A percentile compares a stretch with the other conserved stretches of the same genome.
Evolutionary conservation across 768 basidiomycete species (phyloP).

Genomic region (Mycena polygramma): DNA sequence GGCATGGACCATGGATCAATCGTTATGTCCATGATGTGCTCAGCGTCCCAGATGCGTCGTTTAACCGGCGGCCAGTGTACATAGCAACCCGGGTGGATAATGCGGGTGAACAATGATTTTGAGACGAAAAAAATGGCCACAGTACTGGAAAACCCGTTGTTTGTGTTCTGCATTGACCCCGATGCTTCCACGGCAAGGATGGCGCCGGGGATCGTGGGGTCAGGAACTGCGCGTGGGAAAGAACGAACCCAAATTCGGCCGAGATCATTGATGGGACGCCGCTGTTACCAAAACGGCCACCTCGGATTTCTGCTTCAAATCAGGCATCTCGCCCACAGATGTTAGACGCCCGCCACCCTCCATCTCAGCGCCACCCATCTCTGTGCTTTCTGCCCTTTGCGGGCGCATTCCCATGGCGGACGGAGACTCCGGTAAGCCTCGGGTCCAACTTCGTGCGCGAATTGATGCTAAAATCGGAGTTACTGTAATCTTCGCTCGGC

Average conservation of each 20-base stretch:
- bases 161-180: background rate
- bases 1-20: background rate
- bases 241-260: conserved; percentile 1
- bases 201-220: background rate
- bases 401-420: background rate
- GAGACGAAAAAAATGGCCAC: too few species aligned
- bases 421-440: conserved; percentile 12
- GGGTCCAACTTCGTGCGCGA: conserved; percentile 4
- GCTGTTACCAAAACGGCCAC: conserved; percentile 17
- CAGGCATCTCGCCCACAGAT: conserved; percentile 1
- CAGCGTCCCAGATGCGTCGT: background rate
- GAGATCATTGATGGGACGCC: conserved; percentile 22
- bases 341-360: background rate
- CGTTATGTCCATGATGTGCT: background rate
- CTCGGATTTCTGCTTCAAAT: background rate
- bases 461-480: conserved; percentile 35
- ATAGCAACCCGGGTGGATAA: background rate
- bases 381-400: background rate
- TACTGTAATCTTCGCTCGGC: conserved; percentile 24
- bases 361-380: background rate
- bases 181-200: background rate
- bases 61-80: background rate
- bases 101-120: too few species aligned
- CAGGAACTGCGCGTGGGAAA: conserved; percentile 12
- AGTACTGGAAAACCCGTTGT: background rate